Evolutionary conservation across 2,329 filamentous ascomycete genomes (phyloP).

Genomic region (Ilyonectria sp.): DNA sequence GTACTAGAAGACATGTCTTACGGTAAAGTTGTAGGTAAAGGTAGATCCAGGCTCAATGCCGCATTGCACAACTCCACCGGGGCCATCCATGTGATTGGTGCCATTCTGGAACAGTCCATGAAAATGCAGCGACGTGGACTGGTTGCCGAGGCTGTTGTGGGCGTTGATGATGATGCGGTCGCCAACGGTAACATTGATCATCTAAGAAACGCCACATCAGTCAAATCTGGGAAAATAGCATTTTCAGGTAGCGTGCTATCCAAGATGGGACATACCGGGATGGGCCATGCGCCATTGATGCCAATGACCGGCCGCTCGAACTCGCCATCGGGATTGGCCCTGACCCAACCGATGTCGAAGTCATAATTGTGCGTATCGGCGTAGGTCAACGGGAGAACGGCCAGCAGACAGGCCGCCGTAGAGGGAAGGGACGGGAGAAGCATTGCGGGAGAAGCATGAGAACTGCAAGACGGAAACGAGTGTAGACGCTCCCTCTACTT

Average conservation of each 20-base stretch:
- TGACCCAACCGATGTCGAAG: slow-evolving; percentile 81
- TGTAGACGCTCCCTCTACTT: neutral
- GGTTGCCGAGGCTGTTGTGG: slow-evolving; percentile 73
- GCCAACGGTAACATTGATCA: slow-evolving; percentile 73
- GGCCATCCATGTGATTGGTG: slow-evolving; percentile 80
- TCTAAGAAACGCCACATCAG: slow-evolving; percentile 18
- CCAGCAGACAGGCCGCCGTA: slow-evolving; percentile 37
- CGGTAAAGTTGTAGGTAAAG: slow-evolving; percentile 80
- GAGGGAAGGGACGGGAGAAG: slow-evolving; percentile 27
- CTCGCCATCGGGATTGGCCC: slow-evolving; percentile 77
- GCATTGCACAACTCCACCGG: slow-evolving; percentile 76
- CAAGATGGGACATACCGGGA: slow-evolving; percentile 61
- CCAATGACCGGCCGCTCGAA: slow-evolving; percentile 77
- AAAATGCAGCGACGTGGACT: slow-evolving; percentile 76
- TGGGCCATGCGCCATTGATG: slow-evolving; percentile 84
- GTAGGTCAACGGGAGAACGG: slow-evolving; percentile 36
- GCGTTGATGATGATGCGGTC: slow-evolving; percentile 73
- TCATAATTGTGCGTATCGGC: slow-evolving; percentile 69
- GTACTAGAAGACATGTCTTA: slow-evolving; percentile 52
- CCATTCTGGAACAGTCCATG: slow-evolving; percentile 81
- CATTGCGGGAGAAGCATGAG: slow-evolving; percentile 33
- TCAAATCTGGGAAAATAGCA: neutral
- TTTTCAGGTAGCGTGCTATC: neutral
- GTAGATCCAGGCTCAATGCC: slow-evolving; percentile 73
- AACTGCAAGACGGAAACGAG: neutral